Evolutionary conservation across 2,329 filamentous ascomycete species (phyloP).

Genomic region (Fusarium annulatum): DNA sequence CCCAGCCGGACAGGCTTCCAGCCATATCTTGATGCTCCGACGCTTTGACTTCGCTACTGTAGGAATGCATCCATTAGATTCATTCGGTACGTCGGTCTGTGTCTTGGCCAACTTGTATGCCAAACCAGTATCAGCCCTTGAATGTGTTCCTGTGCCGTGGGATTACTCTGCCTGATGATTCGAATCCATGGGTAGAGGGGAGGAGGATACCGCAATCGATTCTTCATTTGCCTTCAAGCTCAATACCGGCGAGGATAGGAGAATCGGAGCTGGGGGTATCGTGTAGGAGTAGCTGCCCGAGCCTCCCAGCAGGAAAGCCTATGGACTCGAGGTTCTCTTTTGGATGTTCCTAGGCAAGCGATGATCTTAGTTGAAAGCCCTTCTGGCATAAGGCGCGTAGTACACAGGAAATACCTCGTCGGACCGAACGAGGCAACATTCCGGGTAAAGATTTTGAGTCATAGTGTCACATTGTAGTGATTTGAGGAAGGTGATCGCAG

Average conservation of each 20-base stretch:
- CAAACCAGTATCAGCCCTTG: slow-evolving; percentile 15
- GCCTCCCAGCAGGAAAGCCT: neutral
- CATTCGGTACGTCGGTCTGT: slow-evolving; percentile 1
- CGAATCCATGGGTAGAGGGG: neutral
- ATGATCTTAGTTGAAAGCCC: neutral
- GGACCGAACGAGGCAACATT: neutral
- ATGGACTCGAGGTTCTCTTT: neutral
- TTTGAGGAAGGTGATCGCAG: neutral
- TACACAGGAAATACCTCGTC: neutral
- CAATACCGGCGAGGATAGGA: neutral
- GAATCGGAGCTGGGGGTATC: neutral
- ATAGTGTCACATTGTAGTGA: slow-evolving; percentile 4
- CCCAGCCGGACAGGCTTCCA: slow-evolving; percentile 34
- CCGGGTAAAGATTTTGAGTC: slow-evolving; percentile 1
- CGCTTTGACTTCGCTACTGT: slow-evolving; percentile 14
- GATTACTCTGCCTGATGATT: neutral
- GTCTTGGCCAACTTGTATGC: slow-evolving; percentile 2
- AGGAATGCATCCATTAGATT: slow-evolving; percentile 23
- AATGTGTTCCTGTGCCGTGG: neutral
- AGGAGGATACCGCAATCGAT: slow-evolving; percentile 16
- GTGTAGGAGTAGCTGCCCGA: slow-evolving; percentile 19
- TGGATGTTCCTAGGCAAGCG: slow-evolving; percentile 9
- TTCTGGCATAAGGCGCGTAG: slow-evolving; percentile 21
- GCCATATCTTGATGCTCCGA: slow-evolving; percentile 18
- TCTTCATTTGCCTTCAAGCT: neutral